Conservation (phyloP, 768 basidiomycete species). For the Termitomyces sp. region DNA sequence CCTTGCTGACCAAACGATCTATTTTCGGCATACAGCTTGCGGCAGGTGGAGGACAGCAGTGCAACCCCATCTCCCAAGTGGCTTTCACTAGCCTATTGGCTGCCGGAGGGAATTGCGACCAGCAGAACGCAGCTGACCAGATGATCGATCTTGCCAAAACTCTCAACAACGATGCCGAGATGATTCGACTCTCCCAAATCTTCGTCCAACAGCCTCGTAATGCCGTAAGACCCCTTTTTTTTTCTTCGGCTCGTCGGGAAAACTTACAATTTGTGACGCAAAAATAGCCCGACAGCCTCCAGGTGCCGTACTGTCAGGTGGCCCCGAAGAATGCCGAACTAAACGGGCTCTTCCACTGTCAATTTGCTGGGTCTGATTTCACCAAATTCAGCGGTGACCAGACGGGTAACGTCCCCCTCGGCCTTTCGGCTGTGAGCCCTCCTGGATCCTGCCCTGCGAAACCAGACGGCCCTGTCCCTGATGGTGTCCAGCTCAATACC, state of each 20-base stretch:
- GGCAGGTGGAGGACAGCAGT: slow-evolving; percentile 43
- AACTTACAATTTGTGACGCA: not conserved
- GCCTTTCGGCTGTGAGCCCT: slow-evolving; percentile 33
- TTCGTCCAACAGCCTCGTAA: slow-evolving; percentile 51
- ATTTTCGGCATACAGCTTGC: slow-evolving; percentile 22
- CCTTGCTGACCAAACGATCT: not conserved
- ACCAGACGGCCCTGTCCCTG: slow-evolving; percentile 37
- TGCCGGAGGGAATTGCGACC: slow-evolving; percentile 36
- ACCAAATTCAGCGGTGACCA: slow-evolving; percentile 37
- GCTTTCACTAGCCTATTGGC: slow-evolving; percentile 47
- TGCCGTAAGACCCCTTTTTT: slow-evolving; percentile 28
- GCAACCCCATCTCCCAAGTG: slow-evolving; percentile 41
- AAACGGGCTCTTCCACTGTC: slow-evolving; percentile 51
- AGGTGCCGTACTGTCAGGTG: slow-evolving; percentile 46
- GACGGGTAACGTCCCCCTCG: slow-evolving; percentile 44
- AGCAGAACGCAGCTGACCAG: slow-evolving; percentile 44
- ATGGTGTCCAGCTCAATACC: slow-evolving; percentile 39
- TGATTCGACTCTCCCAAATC: slow-evolving; percentile 42
- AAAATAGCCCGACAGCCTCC: slow-evolving; percentile 39
- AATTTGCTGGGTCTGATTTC: slow-evolving; percentile 40
- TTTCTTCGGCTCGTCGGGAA: not conserved
- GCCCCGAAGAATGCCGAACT: slow-evolving; percentile 47
- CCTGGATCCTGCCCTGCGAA: slow-evolving; percentile 46
- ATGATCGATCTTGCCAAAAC: slow-evolving; percentile 47
- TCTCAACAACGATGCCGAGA: slow-evolving; percentile 36